Percentiles rank a stretch among this genome's conserved stretches.
Conservation (phyloP, 2,329 filamentous ascomycete species). For the Penicillium concentricum region DNA sequence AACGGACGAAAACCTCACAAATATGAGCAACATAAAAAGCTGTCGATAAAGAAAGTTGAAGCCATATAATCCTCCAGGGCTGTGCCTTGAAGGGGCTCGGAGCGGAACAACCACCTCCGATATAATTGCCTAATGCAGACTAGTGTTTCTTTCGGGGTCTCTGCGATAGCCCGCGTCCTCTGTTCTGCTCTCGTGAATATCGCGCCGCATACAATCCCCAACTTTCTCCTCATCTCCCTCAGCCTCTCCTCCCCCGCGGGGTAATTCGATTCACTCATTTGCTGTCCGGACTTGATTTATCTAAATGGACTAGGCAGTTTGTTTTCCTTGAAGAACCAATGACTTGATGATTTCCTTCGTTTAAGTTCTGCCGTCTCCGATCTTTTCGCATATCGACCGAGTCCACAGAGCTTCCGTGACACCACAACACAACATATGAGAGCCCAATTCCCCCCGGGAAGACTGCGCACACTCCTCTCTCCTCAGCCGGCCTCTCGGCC, state of each 20-base stretch:
- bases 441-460: constrained; percentile 16
- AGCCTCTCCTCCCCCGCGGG: constrained; percentile 16
- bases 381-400: constrained; percentile 28
- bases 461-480: constrained; percentile 29
- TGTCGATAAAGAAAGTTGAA: too few species aligned
- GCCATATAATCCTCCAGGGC: too few species aligned
- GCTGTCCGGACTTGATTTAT: constrained; percentile 14
- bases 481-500: constrained; percentile 40
- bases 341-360: constrained; percentile 31
- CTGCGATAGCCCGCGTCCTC: constrained; percentile 39
- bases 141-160: constrained; percentile 42
- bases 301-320: constrained; percentile 12
- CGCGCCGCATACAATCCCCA: constrained; percentile 32
- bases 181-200: constrained; percentile 27
- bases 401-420: constrained; percentile 22
- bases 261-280: constrained; percentile 16
- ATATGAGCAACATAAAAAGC: too few species aligned
- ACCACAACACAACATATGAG: constrained; percentile 33
- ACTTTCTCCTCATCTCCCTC: constrained; percentile 19
- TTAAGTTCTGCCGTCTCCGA: constrained; percentile 20
- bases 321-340: constrained; percentile 25
- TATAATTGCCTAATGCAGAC: constrained; percentile 28
- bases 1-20: too few species aligned
- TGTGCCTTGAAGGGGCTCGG: constrained; percentile 12
- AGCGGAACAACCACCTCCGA: constrained; percentile 31